Evolutionary conservation across 2,329 filamentous ascomycete genomes (phyloP).

Genomic region (Pseudohalonectria lignicola): DNA sequence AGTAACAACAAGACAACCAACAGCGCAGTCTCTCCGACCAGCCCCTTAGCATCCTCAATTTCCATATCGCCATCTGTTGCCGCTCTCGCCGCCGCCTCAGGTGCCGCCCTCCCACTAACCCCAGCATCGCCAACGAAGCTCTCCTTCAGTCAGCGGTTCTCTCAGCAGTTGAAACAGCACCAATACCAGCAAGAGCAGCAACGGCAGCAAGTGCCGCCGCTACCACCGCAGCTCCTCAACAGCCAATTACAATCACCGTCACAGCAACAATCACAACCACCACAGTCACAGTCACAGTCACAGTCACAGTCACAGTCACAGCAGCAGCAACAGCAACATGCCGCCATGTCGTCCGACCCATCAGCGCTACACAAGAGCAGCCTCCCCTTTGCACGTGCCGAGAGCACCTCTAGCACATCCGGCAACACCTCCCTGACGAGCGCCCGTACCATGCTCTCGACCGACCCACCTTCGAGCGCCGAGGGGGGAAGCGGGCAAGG

Average conservation of each 20-base stretch:
- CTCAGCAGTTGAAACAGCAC: not conserved
- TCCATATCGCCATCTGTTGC: slow-evolving; percentile 1
- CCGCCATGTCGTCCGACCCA: slow-evolving; percentile 19
- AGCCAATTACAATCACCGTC: slow-evolving; percentile 5
- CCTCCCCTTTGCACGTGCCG: slow-evolving; percentile 21
- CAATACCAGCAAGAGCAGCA: not conserved
- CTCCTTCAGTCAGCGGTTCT: not conserved
- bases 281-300: not conserved
- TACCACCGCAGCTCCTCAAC: not conserved
- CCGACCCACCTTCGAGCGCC: slow-evolving; percentile 31
- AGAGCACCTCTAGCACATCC: slow-evolving; percentile 35
- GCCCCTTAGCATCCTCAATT: no score
- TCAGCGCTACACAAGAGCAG: slow-evolving; percentile 8
- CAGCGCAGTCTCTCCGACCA: not conserved
- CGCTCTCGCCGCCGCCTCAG: slow-evolving; percentile 2
- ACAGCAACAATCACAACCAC: not conserved
- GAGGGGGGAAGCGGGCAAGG: no score
- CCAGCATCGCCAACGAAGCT: slow-evolving; percentile 1
- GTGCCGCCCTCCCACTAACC: slow-evolving; percentile 1
- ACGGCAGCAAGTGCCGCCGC: not conserved
- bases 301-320: not conserved
- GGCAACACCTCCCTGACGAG: slow-evolving; percentile 29
- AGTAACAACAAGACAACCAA: no score
- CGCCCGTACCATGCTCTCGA: slow-evolving; percentile 34
- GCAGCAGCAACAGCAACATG: slow-evolving; percentile 19